Conservation (phyloP, 352 stramenopile species). For the Lagenidium sp. region DNA sequence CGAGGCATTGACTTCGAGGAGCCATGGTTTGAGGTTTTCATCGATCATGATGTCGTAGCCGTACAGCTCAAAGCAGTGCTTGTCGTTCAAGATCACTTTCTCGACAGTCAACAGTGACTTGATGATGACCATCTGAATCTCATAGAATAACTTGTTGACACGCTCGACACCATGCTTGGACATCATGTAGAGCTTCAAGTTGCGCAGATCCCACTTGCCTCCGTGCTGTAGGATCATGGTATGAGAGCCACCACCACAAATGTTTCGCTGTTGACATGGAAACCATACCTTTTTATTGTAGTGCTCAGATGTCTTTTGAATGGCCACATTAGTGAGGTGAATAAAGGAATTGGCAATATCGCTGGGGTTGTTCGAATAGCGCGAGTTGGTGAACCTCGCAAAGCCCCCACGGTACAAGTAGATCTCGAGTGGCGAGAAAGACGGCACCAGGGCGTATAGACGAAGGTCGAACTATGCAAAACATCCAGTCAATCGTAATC, state of each 20-base stretch:
- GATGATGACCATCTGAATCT: constrained; percentile 88
- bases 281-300: constrained; percentile 93
- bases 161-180: constrained; percentile 71
- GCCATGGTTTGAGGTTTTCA: constrained; percentile 86
- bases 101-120: constrained; percentile 84
- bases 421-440: constrained; percentile 88
- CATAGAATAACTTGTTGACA: constrained; percentile 83
- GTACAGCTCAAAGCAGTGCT: constrained; percentile 95
- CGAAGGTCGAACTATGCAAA: constrained; percentile 87
- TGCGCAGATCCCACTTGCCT: constrained; percentile 89
- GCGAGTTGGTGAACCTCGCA: constrained; percentile 86
- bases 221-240: too few relatives aligned
- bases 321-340: constrained; percentile 93
- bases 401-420: constrained; percentile 91
- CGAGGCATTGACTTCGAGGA: constrained; percentile 92
- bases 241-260: too few relatives aligned
- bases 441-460: constrained; percentile 90
- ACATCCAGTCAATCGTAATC: background rate
- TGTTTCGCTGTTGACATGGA: too few relatives aligned
- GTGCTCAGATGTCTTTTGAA: constrained; percentile 92
- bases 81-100: constrained; percentile 94
- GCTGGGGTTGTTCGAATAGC: constrained; percentile 85
- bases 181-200: constrained; percentile 90
- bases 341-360: constrained; percentile 90
- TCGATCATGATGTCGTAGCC: constrained; percentile 92